Conservation (phyloP, 2,329 filamentous ascomycete species). For the Colletotrichum euphorbiae region DNA sequence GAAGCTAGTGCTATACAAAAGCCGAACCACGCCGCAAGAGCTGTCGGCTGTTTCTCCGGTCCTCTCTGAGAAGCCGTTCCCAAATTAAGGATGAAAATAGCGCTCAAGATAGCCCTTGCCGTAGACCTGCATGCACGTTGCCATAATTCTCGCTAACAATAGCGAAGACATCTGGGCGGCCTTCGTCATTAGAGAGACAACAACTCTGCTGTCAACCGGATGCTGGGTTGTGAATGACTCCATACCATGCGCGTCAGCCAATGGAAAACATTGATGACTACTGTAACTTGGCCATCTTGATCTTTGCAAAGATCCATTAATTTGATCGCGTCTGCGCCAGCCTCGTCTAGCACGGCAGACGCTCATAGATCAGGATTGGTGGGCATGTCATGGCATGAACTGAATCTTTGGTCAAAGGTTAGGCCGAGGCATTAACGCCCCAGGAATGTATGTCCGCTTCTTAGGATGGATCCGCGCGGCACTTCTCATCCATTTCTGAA, state of each 20-base stretch:
- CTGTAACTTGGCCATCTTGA: slow-evolving; percentile 34
- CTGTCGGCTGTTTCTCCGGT: too few species aligned
- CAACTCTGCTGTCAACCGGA: slow-evolving; percentile 33
- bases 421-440: too few species aligned
- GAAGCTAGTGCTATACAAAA: too few species aligned
- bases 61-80: too few species aligned
- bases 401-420: neutral
- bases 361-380: neutral
- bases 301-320: slow-evolving; percentile 34
- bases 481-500: slow-evolving; percentile 3
- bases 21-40: too few species aligned
- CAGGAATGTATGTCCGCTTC: neutral
- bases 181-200: slow-evolving; percentile 30
- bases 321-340: slow-evolving; percentile 5
- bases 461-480: neutral
- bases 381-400: slow-evolving; percentile 6
- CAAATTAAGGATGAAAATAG: too few species aligned
- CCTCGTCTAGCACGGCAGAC: neutral
- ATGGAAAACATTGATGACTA: slow-evolving; percentile 30
- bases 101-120: too few species aligned
- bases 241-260: slow-evolving; percentile 4
- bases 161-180: slow-evolving; percentile 36
- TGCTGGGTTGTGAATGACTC: slow-evolving; percentile 36
- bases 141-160: neutral
- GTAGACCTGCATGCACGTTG: too few species aligned